phyloP scores from a whole-genome alignment of 208 protist species.

The Leishmania braziliensis region DNA sequence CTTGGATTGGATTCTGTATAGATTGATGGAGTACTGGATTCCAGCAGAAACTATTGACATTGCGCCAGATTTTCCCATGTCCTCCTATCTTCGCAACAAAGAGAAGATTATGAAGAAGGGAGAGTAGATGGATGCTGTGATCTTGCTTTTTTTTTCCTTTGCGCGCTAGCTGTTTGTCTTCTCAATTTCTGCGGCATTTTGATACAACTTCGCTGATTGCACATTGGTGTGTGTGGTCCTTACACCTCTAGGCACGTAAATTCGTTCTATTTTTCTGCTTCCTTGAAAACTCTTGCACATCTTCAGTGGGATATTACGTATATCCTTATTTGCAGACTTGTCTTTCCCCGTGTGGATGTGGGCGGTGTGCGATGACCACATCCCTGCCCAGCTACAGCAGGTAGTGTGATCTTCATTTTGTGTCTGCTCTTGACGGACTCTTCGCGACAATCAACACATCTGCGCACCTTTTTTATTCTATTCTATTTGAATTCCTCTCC shows the following conservation, averaged over 20 bases:
- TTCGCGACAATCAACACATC: neutral
- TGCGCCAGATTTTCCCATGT: constrained; percentile 92
- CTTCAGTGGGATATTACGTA: neutral
- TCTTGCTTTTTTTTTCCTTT: constrained; percentile 18
- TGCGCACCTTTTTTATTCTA: neutral
- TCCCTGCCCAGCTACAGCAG: neutral
- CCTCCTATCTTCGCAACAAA: constrained; percentile 70
- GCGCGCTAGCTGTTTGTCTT: neutral
- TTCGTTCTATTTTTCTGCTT: neutral
- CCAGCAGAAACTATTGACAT: constrained; percentile 89
- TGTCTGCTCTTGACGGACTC: neutral
- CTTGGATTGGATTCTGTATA: constrained; percentile 84
- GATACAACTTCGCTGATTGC: neutral
- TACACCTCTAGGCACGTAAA: neutral
- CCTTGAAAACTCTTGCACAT: neutral
- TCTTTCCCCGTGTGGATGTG: neutral
- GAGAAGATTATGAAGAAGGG: constrained; percentile 69
- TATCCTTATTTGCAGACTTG: neutral
- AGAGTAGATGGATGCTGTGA: neutral
- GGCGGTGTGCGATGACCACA: neutral
- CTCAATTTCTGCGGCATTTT: neutral
- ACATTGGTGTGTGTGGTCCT: neutral
- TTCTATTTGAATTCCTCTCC: neutral
- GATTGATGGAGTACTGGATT: constrained; percentile 78
- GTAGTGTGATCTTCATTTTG: neutral